Conservation (phyloP, 176 grass and related monocot genomes). For the Carex myosuroides region DNA sequence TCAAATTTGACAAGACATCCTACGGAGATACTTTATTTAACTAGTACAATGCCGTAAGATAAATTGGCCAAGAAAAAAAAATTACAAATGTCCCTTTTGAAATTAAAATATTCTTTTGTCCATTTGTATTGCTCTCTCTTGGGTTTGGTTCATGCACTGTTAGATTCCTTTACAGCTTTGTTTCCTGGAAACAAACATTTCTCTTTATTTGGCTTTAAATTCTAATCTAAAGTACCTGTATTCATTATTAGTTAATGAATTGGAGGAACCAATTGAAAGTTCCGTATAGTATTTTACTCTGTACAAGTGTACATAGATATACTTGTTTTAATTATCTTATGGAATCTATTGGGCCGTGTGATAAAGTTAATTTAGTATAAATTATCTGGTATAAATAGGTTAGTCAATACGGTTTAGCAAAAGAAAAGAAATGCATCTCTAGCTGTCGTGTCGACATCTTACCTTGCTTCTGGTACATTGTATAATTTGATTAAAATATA, state of each 20-base stretch:
- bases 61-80: background rate
- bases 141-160: background rate
- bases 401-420: background rate
- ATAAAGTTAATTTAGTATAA: background rate
- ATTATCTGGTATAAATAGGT: background rate
- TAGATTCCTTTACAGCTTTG: background rate
- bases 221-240: background rate
- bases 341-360: conserved; percentile 1
- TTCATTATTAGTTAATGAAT: background rate
- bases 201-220: background rate
- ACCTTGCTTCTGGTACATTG: background rate
- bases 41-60: too few species aligned
- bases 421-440: background rate
- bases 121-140: background rate
- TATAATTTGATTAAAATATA: background rate
- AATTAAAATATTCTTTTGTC: background rate
- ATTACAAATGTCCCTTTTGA: background rate
- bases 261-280: background rate
- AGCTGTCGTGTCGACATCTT: background rate
- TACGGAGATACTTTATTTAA: too few species aligned
- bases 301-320: background rate
- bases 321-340: background rate
- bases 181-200: background rate
- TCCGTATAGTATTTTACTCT: background rate
- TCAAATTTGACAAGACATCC: background rate